phyloP scores from a whole-genome alignment of 768 basidiomycete genomes.

The Boletus sp. region DNA sequence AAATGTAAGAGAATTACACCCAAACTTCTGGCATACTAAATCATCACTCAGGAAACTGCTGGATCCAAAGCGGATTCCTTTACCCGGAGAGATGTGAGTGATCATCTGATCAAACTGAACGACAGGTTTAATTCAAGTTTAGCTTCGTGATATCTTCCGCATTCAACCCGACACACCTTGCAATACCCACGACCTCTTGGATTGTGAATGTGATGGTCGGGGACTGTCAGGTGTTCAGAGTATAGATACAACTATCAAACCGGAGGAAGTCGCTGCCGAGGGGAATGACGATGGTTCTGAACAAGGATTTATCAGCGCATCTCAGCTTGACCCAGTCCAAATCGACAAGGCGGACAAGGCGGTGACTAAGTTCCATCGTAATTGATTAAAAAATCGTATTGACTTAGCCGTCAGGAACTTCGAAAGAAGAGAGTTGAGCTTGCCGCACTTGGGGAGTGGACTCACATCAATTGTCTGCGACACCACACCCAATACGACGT shows the following conservation, averaged over 20 bases:
- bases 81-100: conserved; percentile 74
- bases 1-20: conserved; percentile 39
- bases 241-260: conserved; percentile 8
- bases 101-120: neutral
- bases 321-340: conserved; percentile 49
- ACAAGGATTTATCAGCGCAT: conserved; percentile 62
- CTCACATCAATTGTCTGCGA: conserved; percentile 72
- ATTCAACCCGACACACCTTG: conserved; percentile 74
- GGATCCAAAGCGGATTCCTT: conserved; percentile 81
- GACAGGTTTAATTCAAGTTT: conserved; percentile 2
- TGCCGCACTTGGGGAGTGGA: conserved; percentile 77
- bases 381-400: neutral
- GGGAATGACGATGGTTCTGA: conserved; percentile 28
- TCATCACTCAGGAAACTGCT: conserved; percentile 35
- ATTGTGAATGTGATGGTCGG: conserved; percentile 60
- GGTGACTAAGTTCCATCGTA: conserved; percentile 35
- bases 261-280: conserved; percentile 27
- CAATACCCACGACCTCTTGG: conserved; percentile 90
- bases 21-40: conserved; percentile 5
- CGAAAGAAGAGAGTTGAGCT: conserved; percentile 67
- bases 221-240: neutral
- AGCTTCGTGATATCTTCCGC: conserved; percentile 94
- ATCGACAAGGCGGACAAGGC: conserved; percentile 48
- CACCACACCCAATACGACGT: conserved; percentile 44
- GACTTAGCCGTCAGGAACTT: conserved; percentile 44